Percentiles rank a stretch among this genome's conserved stretches.
Conservation (phyloP, 352 stramenopile genomes). For the Blastocystis sp. region DNA sequence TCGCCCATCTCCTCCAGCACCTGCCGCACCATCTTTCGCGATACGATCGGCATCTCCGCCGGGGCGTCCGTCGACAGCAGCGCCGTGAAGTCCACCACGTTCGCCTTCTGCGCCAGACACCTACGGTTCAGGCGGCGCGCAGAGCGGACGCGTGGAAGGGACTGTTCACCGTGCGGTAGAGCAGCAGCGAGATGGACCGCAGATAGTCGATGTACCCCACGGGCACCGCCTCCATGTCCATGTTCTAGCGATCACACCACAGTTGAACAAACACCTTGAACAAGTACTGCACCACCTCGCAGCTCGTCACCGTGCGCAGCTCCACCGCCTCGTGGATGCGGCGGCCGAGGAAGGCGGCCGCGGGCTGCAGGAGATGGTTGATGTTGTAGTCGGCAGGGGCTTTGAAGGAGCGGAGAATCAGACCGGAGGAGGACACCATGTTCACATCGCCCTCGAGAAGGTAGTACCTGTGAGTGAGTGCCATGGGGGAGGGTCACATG, state of each 20-base stretch:
- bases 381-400: conserved; percentile 22
- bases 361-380: conserved; percentile 56
- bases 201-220: conserved; percentile 47
- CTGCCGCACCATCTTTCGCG: neutral
- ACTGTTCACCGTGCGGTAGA: conserved; percentile 55
- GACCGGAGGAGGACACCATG: neutral
- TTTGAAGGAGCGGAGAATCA: conserved; percentile 32
- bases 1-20: neutral
- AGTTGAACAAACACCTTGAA: neutral
- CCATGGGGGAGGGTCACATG: neutral
- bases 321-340: conserved; percentile 1
- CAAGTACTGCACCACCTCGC: conserved; percentile 43
- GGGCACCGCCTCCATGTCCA: neutral
- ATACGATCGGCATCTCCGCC: neutral
- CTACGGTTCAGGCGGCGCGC: neutral
- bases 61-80: neutral
- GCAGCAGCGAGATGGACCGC: conserved; percentile 11
- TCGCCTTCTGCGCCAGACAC: neutral
- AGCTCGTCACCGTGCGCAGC: neutral
- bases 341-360: conserved; percentile 9
- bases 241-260: conserved; percentile 3
- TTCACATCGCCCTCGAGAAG: conserved; percentile 18
- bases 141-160: conserved; percentile 19
- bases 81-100: neutral
- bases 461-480: conserved; percentile 10